phyloP scores from a whole-genome alignment of 768 basidiomycete genomes.

The Gyrodon lividus region DNA sequence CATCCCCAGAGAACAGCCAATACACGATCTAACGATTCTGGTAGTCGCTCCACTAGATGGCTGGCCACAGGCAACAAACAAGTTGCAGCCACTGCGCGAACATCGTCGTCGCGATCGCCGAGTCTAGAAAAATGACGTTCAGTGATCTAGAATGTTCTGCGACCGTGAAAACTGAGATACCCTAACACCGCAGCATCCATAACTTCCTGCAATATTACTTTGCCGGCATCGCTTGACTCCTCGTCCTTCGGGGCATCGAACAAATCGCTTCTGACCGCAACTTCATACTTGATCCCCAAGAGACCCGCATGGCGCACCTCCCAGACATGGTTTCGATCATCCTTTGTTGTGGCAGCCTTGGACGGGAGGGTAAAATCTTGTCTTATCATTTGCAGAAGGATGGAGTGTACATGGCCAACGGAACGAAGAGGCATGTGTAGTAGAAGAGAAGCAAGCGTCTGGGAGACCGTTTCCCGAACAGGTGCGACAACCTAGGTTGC shows the following conservation, averaged over 20 bases:
- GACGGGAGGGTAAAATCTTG: slow-evolving; percentile 67
- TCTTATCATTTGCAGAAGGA: slow-evolving; percentile 90
- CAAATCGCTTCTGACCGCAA: slow-evolving; percentile 87
- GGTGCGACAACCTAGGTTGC: slow-evolving; percentile 79
- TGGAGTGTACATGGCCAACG: slow-evolving; percentile 74
- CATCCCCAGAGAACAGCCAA: slow-evolving; percentile 89
- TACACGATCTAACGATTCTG: slow-evolving; percentile 68
- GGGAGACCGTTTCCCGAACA: slow-evolving; percentile 93
- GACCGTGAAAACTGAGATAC: slow-evolving; percentile 37
- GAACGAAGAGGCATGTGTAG: slow-evolving; percentile 84
- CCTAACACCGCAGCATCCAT: slow-evolving; percentile 91
- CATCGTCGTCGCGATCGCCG: slow-evolving; percentile 91
- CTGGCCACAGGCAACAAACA: slow-evolving; percentile 87
- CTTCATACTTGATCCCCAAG: slow-evolving; percentile 96
- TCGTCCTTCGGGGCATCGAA: slow-evolving; percentile 45
- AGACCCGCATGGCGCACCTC: slow-evolving; percentile 98
- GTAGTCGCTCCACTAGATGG: slow-evolving; percentile 73
- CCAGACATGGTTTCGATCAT: slow-evolving; percentile 71
- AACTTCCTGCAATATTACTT: slow-evolving; percentile 69
- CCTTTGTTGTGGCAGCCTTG: slow-evolving; percentile 33
- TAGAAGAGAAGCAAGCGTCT: slow-evolving; percentile 87
- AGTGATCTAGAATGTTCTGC: not conserved
- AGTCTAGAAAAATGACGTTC: slow-evolving; percentile 52
- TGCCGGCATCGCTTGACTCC: slow-evolving; percentile 42
- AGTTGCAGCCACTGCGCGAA: slow-evolving; percentile 90